Evolutionary conservation across 176 grass and related monocot genomes (phyloP).

Genomic region (Oryza nivara): DNA sequence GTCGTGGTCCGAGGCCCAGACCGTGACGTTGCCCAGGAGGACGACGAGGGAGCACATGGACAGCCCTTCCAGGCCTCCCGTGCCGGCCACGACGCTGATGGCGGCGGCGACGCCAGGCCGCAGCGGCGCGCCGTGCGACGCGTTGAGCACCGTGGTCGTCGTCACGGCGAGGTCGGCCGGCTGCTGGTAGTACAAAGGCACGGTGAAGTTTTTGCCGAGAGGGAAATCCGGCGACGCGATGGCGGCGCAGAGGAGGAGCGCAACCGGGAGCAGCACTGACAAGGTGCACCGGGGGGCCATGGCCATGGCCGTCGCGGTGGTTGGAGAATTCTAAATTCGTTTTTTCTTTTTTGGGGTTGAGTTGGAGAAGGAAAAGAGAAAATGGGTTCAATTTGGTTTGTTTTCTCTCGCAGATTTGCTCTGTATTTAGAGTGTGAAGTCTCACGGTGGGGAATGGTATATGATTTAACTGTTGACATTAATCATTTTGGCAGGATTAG

Average conservation of each 20-base stretch:
- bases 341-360: neutral
- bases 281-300: neutral
- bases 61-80: neutral
- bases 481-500: slow-evolving; percentile 25
- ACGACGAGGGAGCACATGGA: slow-evolving; percentile 45
- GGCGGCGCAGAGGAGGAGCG: slow-evolving; percentile 19
- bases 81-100: slow-evolving; percentile 36
- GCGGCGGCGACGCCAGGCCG: slow-evolving; percentile 29
- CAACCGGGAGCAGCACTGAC: slow-evolving; percentile 9
- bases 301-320: neutral
- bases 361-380: neutral
- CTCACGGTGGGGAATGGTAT: neutral
- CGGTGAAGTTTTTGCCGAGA: slow-evolving; percentile 33
- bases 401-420: neutral
- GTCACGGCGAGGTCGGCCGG: neutral
- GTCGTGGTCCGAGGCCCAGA: slow-evolving; percentile 48
- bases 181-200: slow-evolving; percentile 28
- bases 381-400: neutral
- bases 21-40: slow-evolving; percentile 49
- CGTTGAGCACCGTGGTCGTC: slow-evolving; percentile 30
- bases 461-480: slow-evolving; percentile 29
- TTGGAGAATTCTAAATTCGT: neutral
- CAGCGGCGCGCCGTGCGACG: neutral
- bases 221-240: slow-evolving; percentile 31
- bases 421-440: slow-evolving; percentile 7